Base-by-base conservation (phyloP, 495 filamentous ascomycete genomes). In the Penicillium cosmopolitanum region DNA sequence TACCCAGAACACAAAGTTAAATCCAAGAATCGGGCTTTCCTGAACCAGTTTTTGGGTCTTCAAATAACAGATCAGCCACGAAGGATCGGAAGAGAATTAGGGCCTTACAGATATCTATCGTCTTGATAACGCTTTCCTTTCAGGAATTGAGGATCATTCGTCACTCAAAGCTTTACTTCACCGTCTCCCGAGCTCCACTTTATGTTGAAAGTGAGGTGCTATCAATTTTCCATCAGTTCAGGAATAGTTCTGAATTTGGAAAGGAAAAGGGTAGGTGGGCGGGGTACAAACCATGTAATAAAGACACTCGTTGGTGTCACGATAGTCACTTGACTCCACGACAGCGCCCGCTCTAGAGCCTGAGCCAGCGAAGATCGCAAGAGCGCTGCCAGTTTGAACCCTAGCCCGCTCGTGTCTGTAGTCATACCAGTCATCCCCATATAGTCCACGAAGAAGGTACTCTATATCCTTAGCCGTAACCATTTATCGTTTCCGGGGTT, bases 311-410 rank as follows among this genome's bases (percentile, higher is more conserved):
- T 71, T 69, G 6, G 36, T 61, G 3, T 59, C 19, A 16, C 11
- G n/a, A 56, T 71, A 71, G 28, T 55, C 18, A 55, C 63, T 71
- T 25, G 56, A 69, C 47, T 68, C 57, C 10, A 71, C 42, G 6
- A 67, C 55, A 52, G 66, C 62, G 25, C 66, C 66, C 21, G 55
- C 64, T 55, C 62, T 62, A 21, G 50, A 10, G 42, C 51, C 62
- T 7, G 56, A 71, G n/a, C 55, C 33, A 19, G 57, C 35, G 55
- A 71, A 71, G 3, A 71, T 23, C 33, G 50, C 47, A 4, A 71
- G 62, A 40, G 58, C 40, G 56, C 61, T 66, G 13, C 38, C 55
- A 11, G 61, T 59, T 51, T 71, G 50, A 0, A 71, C 40, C 28
- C 57, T n/a, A 55, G 47, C 61, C 51, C 61, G 51, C 42, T 71